Evolutionary conservation across 179 eudicot genomes (phyloP).

Genomic region (Silene noctiflora): DNA sequence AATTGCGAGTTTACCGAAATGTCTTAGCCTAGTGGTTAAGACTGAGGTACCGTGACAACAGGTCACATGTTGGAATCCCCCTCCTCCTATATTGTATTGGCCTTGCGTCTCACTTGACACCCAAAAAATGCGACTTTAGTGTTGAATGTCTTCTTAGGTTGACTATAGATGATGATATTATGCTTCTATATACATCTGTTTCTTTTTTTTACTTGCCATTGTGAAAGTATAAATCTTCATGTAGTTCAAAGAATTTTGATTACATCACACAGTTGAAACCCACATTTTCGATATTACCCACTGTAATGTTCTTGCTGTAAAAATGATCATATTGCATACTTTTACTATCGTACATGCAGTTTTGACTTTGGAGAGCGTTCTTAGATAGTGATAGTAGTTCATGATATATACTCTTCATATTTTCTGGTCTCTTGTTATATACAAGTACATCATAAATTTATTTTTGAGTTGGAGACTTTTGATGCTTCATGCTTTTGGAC

Average conservation of each 20-base stretch:
- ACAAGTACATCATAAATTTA: background rate
- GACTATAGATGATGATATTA: background rate
- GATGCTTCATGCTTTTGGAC: background rate
- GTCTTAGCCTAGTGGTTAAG: no score
- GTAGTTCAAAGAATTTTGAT: background rate
- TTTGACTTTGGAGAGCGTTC: background rate
- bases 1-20: no score
- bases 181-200: no score
- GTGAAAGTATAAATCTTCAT: background rate
- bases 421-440: no score
- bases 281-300: background rate
- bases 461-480: background rate
- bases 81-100: no score
- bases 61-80: no score
- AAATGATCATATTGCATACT: background rate
- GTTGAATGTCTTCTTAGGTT: background rate
- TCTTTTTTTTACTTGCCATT: background rate
- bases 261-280: background rate
- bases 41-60: no score
- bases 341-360: background rate
- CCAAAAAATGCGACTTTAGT: no score
- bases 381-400: no score
- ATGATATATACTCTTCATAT: no score
- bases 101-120: no score
- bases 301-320: background rate